These are phyloP conservation scores for Aureobasidium sp. DNA, from an alignment of 2,329 filamentous ascomycete species.

Conservation along the genomic window DNA sequence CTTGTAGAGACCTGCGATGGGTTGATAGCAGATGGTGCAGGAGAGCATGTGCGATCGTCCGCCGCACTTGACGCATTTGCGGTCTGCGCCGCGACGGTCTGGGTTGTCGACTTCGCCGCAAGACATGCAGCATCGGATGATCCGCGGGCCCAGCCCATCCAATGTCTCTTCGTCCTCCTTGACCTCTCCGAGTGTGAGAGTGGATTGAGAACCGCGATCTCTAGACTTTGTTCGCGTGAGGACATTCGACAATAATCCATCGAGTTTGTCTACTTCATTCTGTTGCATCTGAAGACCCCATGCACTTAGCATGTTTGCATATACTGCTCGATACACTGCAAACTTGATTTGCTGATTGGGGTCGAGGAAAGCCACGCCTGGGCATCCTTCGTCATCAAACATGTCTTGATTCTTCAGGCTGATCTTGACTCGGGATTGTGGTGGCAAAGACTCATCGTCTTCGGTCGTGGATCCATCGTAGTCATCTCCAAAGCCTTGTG, in stretches of 20 bases:
- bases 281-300: constrained; percentile 51
- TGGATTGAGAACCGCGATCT: constrained; percentile 14
- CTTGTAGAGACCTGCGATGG: constrained; percentile 18
- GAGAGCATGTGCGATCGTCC: constrained; percentile 6
- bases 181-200: constrained; percentile 12
- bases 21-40: constrained; percentile 17
- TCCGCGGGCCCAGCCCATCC: not conserved
- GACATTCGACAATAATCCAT: constrained; percentile 32
- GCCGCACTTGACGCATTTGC: constrained; percentile 12
- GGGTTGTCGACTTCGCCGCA: constrained; percentile 7
- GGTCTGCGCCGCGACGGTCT: not conserved
- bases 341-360: constrained; percentile 42
- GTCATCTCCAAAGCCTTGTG: constrained; percentile 22
- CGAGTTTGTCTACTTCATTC: constrained; percentile 53
- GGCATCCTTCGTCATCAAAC: constrained; percentile 48
- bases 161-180: not conserved
- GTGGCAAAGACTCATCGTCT: constrained; percentile 29
- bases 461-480: constrained; percentile 29
- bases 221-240: constrained; percentile 23
- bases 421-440: constrained; percentile 39
- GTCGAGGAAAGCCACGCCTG: constrained; percentile 44
- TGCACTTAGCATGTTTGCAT: constrained; percentile 52
- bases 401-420: constrained; percentile 50
- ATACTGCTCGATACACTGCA: constrained; percentile 48
- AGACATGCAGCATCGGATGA: constrained; percentile 16